Conservation (phyloP, 352 stramenopile genomes). For the Phytophthora cryptogea region DNA sequence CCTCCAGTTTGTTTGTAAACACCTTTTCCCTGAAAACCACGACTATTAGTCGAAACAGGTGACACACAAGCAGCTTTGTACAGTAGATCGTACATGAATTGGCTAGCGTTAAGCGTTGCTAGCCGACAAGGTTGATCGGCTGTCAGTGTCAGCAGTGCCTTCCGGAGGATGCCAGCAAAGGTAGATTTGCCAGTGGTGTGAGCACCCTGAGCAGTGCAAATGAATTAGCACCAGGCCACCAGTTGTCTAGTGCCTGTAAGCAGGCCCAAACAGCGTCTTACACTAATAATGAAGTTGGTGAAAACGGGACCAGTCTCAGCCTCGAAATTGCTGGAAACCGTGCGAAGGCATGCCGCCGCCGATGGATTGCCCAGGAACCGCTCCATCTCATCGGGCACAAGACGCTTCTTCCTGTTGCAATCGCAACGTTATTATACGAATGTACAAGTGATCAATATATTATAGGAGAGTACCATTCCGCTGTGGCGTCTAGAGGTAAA, state of each 20-base stretch:
- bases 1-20: constrained; percentile 22
- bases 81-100: constrained; percentile 33
- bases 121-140: constrained; percentile 32
- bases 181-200: constrained; percentile 55
- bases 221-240: not conserved
- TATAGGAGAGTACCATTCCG: constrained; percentile 43
- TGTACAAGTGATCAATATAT: too few relatives aligned
- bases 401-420: constrained; percentile 37
- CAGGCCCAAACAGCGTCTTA: constrained; percentile 16
- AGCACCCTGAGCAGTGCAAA: constrained; percentile 38
- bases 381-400: constrained; percentile 41
- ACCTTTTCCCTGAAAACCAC: constrained; percentile 17
- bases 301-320: constrained; percentile 2
- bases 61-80: not conserved
- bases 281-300: constrained; percentile 75
- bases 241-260: not conserved
- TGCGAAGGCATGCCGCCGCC: constrained; percentile 34
- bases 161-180: constrained; percentile 50
- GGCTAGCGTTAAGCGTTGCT: constrained; percentile 44
- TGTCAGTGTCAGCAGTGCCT: constrained; percentile 25
- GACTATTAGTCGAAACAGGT: not conserved
- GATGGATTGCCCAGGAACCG: constrained; percentile 55
- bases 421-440: not conserved
- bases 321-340: constrained; percentile 39
- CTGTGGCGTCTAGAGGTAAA: constrained; percentile 24